Base-by-base conservation (phyloP, 495 filamentous ascomycete species). In the Penicillium desertorum region DNA sequence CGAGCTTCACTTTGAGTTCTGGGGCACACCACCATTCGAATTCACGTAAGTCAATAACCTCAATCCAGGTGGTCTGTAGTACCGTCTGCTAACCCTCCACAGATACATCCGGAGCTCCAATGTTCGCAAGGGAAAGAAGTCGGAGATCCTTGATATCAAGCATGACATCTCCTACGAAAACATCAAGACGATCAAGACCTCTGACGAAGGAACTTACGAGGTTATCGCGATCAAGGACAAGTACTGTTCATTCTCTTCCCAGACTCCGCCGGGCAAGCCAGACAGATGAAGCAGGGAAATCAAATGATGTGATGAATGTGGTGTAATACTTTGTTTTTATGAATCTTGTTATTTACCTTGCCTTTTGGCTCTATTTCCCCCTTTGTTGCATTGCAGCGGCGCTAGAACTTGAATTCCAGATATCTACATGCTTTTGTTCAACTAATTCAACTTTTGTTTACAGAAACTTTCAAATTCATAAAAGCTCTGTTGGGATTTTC, bases 161-260 rank as follows among this genome's bases (percentile, higher is more conserved):
- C 90, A 92, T 57, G 90, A 94, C 56, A 83, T 88, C 7, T 92
- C 88, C 22, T 80, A 92, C 57, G 90, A 91, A 58, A 82, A 90
- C 66, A 86, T 76, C 60, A 90, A 92, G 76, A 86, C 84, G 20
- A 82, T 96, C 59, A 82, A 82, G 65, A 92, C 90, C 14, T 90
- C 85, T 43, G 89, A 95, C 65, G 94, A 98, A 76, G 94, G 94
- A 27, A 96, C 90, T 48, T 98, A 98, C 61, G 94, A 98, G 75
- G 95, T 98, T 12, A 87, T 96, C 51, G 86, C 90, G 6, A 96
- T 98, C 71, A 92, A 91, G 79, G 94, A 98, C 69, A 84, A 83
- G 64, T 94, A 82, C 71, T 98, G 94, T 71, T 82, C 89, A 4
- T 92, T 93, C 68, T 88, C 89, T 27, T 90, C 83, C 51, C 81